A percentile compares a stretch with the other conserved stretches of the same genome.
Conservation (phyloP, 1,284 basidiomycete genomes). For the Pseudomicrostroma phylloplanum region DNA sequence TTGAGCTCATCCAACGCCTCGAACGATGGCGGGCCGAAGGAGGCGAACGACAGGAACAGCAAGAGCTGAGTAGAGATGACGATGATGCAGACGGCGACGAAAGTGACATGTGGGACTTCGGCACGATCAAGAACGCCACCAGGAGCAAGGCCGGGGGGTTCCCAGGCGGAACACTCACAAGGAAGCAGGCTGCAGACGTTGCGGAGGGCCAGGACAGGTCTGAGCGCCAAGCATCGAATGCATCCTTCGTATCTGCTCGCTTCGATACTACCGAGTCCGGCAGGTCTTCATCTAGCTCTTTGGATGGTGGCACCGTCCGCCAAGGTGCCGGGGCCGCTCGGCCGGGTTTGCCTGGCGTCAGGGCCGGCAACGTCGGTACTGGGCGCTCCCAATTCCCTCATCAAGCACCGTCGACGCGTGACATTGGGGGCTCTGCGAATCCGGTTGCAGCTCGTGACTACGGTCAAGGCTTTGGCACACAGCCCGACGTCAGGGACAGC, state of each 20-base stretch:
- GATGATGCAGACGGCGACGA: slow-evolving; percentile 32
- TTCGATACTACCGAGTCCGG: slow-evolving; percentile 23
- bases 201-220: background rate
- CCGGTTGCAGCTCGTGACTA: too few relatives aligned
- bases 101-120: slow-evolving; percentile 43
- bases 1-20: slow-evolving; percentile 87
- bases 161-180: slow-evolving; percentile 14
- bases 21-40: slow-evolving; percentile 82
- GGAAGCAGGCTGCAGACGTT: background rate
- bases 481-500: too few relatives aligned
- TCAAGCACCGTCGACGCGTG: too few relatives aligned
- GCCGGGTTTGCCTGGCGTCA: background rate
- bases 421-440: too few relatives aligned
- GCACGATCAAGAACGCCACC: slow-evolving; percentile 35
- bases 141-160: background rate
- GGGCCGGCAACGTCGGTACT: too few relatives aligned
- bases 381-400: too few relatives aligned
- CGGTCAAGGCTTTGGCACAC: too few relatives aligned
- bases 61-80: slow-evolving; percentile 32
- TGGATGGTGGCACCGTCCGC: slow-evolving; percentile 34
- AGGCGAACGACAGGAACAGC: slow-evolving; percentile 35
- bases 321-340: slow-evolving; percentile 11
- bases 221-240: background rate
- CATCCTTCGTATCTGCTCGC: slow-evolving; percentile 14
- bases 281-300: slow-evolving; percentile 27